Evolutionary conservation across 345 rosid genomes (phyloP).

Genomic region (Salix purpurea): DNA sequence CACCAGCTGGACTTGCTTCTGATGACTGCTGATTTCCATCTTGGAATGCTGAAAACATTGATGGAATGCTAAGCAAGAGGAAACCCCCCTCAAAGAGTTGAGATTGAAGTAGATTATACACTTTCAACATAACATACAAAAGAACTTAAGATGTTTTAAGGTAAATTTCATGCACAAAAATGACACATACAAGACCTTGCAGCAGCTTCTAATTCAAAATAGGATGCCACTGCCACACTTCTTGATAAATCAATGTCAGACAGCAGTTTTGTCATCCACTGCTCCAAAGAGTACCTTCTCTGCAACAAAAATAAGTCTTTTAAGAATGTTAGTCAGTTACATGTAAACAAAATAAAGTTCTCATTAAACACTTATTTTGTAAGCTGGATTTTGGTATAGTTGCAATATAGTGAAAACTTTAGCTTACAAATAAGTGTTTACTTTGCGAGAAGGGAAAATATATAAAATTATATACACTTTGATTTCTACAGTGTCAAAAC

Average conservation of each 20-base stretch:
- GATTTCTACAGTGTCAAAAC: background rate
- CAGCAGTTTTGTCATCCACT: conserved; percentile 90
- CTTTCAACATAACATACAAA: background rate
- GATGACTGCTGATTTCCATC: conserved; percentile 54
- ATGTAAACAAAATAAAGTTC: background rate
- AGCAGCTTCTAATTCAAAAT: conserved; percentile 98
- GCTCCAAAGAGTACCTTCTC: conserved; percentile 94
- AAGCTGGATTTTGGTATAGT: no score
- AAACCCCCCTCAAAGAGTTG: background rate
- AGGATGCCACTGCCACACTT: conserved; percentile 80
- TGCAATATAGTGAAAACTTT: background rate
- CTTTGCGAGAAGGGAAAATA: background rate
- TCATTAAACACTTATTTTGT: background rate
- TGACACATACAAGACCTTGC: conserved; percentile 86
- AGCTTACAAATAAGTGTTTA: background rate
- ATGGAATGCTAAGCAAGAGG: conserved; percentile 2
- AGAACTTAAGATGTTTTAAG: conserved; percentile 10
- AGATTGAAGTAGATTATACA: background rate
- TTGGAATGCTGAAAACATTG: conserved; percentile 74
- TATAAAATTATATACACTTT: background rate
- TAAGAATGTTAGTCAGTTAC: conserved; percentile 33
- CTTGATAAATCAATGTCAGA: conserved; percentile 94
- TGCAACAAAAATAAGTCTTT: conserved; percentile 55
- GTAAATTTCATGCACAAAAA: conserved; percentile 20
- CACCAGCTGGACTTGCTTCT: conserved; percentile 44